phyloP scores from a whole-genome alignment of 345 rosid genomes.

The Citropsis articulata region DNA sequence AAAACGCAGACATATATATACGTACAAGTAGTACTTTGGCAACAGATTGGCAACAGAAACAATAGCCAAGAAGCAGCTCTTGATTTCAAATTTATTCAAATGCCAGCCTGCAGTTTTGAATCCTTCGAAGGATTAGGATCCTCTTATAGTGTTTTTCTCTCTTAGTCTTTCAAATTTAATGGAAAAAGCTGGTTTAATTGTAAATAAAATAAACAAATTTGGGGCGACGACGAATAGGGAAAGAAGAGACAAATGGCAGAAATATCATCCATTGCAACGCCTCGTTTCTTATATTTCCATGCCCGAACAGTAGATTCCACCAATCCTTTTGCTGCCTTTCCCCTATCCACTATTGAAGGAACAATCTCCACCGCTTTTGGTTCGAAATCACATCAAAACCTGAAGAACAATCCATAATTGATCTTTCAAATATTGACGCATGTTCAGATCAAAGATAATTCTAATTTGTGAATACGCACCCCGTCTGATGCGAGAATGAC shows the following conservation, averaged over 20 bases:
- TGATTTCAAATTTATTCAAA: neutral
- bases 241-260: slow-evolving; percentile 87
- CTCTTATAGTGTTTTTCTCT: too few relatives aligned
- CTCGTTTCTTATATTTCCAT: slow-evolving; percentile 68
- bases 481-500: slow-evolving; percentile 84
- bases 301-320: slow-evolving; percentile 64
- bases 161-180: too few relatives aligned
- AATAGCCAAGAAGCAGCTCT: neutral
- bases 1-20: neutral
- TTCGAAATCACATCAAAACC: slow-evolving; percentile 88
- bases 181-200: too few relatives aligned
- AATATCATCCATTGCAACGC: slow-evolving; percentile 76
- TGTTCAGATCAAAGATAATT: too few relatives aligned
- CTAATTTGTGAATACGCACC: slow-evolving; percentile 26
- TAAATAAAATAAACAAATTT: too few relatives aligned
- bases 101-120: slow-evolving; percentile 4
- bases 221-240: slow-evolving; percentile 19
- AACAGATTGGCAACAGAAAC: slow-evolving; percentile 1
- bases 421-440: too few relatives aligned
- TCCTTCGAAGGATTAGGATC: neutral
- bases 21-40: neutral
- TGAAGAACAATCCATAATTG: slow-evolving; percentile 3
- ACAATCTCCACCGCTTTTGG: slow-evolving; percentile 73
- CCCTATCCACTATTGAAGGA: slow-evolving; percentile 43
- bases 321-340: slow-evolving; percentile 60